A percentile compares a stretch with the other conserved stretches of the same genome.
Evolutionary conservation across 257 asterid genomes (phyloP).

Genomic region (Solanum megistacrolobum): DNA sequence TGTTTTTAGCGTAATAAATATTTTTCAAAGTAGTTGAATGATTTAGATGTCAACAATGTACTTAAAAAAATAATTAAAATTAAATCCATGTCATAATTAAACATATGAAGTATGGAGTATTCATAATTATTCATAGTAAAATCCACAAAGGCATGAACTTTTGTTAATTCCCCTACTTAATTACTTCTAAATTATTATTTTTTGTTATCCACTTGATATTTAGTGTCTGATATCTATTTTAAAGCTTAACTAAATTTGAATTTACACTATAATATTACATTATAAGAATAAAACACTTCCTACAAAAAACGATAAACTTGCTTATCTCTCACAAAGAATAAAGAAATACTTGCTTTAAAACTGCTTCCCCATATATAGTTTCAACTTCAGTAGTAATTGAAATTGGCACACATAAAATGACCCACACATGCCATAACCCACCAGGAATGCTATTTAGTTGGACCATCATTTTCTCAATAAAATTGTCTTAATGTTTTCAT

Average conservation of each 20-base stretch:
- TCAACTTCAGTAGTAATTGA: not conserved
- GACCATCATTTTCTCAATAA: not conserved
- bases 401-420: not conserved
- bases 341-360: too few relatives aligned
- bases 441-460: not conserved
- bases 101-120: not conserved
- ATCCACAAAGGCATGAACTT: not conserved
- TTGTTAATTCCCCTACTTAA: not conserved
- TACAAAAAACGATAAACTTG: not conserved
- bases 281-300: fast-evolving
- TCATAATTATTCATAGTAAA: not conserved
- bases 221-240: not conserved
- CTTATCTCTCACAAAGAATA: not conserved
- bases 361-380: not conserved
- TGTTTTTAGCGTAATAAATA: not conserved
- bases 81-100: not conserved
- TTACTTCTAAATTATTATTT: not conserved
- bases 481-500: not conserved
- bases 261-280: not conserved
- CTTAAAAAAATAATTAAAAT: not conserved
- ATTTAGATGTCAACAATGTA: not conserved
- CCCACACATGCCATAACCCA: not conserved
- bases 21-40: not conserved
- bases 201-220: not conserved
- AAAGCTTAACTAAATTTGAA: not conserved